Conservation (phyloP, 495 filamentous ascomycete genomes). For the Penicillium riverlandense region DNA sequence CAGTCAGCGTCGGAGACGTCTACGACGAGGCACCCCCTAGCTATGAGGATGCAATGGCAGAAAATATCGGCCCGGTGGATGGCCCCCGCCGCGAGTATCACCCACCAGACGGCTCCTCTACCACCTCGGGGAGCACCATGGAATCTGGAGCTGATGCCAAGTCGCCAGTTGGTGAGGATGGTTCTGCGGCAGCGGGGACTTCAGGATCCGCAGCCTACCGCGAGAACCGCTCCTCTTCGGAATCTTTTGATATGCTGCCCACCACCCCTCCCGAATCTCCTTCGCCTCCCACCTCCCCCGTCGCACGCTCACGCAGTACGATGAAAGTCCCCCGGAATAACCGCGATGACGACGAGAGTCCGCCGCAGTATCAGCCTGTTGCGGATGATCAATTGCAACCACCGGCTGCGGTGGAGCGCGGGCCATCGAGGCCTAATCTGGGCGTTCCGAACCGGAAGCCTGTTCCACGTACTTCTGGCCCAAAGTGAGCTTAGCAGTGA, state of each 20-base stretch:
- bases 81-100: conserved; percentile 58
- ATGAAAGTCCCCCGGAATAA: conserved; percentile 26
- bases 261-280: conserved; percentile 34
- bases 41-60: conserved; percentile 88
- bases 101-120: conserved; percentile 41
- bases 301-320: conserved; percentile 30
- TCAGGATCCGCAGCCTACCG: conserved; percentile 14
- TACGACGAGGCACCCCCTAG: conserved; percentile 65
- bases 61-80: conserved; percentile 59
- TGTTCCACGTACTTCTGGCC: conserved; percentile 25
- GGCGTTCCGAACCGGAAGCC: conserved; percentile 36
- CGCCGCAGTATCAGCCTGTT: conserved; percentile 31
- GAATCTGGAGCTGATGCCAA: conserved; percentile 38
- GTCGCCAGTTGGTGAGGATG: conserved; percentile 23
- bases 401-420: conserved; percentile 6
- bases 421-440: conserved; percentile 18
- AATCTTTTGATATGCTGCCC: conserved; percentile 42
- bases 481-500: neutral
- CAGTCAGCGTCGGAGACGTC: conserved; percentile 25
- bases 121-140: conserved; percentile 15
- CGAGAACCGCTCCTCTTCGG: conserved; percentile 29
- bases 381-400: conserved; percentile 14
- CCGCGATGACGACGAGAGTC: conserved; percentile 25
- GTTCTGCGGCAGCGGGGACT: conserved; percentile 13
- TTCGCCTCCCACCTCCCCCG: conserved; percentile 28